Base-by-base conservation (phyloP, 2,329 filamentous ascomycete genomes). In the Lachnum nothofagi region DNA sequence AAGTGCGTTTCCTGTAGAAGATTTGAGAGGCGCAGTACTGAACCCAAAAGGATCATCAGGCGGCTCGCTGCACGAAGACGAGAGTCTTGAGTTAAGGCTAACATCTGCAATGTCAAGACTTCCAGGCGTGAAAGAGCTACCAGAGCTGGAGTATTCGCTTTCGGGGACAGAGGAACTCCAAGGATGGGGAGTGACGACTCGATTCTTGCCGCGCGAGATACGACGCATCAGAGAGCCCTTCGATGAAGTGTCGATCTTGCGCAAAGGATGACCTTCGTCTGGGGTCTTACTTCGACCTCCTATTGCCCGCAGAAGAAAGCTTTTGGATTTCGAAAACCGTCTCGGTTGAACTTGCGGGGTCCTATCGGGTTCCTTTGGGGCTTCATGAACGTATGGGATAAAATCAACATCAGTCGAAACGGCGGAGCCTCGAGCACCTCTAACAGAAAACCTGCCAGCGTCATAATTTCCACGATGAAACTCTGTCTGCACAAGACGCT, bases 231-330 rank as follows among this genome's bases (percentile, higher is more conserved):
- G 42, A 17, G 53, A 60, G 19, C 46, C 51, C 38, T 41, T 59
- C 8, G 60, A 55, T 24, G 40, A 38, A 9, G 55, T 53, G n/a
- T 46, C 41, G 10, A 35, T 42, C 10, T 46, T 42, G 22, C 44
- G 46, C 12, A 52, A 25, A 5, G 24, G 34, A 14, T 56, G 55
- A 25, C 42, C 16, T 12, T 50, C 52, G 25, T 55, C 46, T 35
- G 38, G 39, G 20, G 23, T 34, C 33, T 38, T 47, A 16, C 35
- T 27, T 8, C 56, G 53, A 29, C 54, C 55, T 19, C 52, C 56
- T 34, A 63, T 56, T 17, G 60, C 60, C 33, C 56, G 60, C 5
- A 63, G 45, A n/a, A 65, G 50, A 49, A 63, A 61, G 33, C 60
- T 61, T 23, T 63, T 64, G 9, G 63, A 62, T 48, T 57, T 65